phyloP scores from a whole-genome alignment of 129 eudicot species.

The Apium graveolens region DNA sequence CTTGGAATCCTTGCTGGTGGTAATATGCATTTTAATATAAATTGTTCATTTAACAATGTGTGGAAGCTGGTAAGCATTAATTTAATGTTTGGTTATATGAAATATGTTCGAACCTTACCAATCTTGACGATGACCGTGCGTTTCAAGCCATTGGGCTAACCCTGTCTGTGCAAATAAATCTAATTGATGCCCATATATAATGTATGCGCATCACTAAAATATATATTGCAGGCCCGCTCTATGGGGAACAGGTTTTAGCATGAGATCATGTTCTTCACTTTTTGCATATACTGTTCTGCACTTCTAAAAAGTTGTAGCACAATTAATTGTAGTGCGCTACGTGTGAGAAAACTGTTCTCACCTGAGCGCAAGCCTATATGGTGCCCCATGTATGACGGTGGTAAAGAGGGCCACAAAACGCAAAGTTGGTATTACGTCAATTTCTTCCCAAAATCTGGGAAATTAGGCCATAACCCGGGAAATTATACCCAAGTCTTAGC shows the following conservation, averaged over 20 bases:
- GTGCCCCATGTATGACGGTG: background rate
- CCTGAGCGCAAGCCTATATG: background rate
- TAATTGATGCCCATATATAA: background rate
- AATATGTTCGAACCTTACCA: too few species aligned
- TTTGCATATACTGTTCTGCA: background rate
- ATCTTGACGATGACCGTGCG: background rate
- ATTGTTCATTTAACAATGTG: background rate
- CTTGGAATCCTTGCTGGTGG: background rate
- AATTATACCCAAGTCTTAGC: background rate
- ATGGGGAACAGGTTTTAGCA: background rate
- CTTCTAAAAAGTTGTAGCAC: background rate
- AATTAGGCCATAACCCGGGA: background rate
- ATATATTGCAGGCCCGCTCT: background rate
- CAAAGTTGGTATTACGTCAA: background rate
- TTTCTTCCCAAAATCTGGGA: background rate
- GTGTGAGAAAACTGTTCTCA: background rate
- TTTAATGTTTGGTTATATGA: background rate
- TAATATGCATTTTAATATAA: too few species aligned
- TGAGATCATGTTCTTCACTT: background rate
- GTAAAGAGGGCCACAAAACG: background rate
- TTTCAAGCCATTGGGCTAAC: background rate
- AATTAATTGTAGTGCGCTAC: background rate
- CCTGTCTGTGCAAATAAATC: background rate
- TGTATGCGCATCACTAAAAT: too few species aligned
- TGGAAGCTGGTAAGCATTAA: background rate